Conservation (phyloP, 805 yeast species). For the Blastobotrys chiropterorum region DNA sequence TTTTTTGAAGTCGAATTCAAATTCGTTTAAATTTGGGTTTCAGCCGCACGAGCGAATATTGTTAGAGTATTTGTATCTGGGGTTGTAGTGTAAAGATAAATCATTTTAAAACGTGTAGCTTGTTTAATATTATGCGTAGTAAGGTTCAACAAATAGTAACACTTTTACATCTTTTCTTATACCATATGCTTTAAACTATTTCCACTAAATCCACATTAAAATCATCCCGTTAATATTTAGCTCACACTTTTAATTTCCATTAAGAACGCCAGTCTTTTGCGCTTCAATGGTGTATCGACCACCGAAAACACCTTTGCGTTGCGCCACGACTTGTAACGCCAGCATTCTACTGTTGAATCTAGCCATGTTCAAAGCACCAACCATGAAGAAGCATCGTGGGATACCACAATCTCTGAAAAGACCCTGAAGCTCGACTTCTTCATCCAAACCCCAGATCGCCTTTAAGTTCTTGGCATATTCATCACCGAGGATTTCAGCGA, state of each 20-base stretch:
- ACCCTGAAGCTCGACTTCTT: slow-evolving; percentile 39
- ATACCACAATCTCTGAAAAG: slow-evolving; percentile 38
- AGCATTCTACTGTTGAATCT: slow-evolving; percentile 37
- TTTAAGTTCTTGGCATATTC: slow-evolving; percentile 33
- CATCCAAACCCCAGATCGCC: slow-evolving; percentile 38
- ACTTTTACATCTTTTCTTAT: too few relatives aligned
- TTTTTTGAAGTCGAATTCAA: too few relatives aligned
- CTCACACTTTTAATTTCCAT: background rate
- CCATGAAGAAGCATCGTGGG: slow-evolving; percentile 38
- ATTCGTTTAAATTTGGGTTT: too few relatives aligned
- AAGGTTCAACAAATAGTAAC: too few relatives aligned
- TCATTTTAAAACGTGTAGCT: too few relatives aligned
- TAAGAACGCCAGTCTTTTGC: slow-evolving; percentile 9
- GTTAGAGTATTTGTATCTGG: too few relatives aligned
- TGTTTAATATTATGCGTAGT: too few relatives aligned
- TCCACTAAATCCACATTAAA: background rate
- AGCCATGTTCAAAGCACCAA: slow-evolving; percentile 36
- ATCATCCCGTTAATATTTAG: too few relatives aligned
- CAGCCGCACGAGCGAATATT: too few relatives aligned
- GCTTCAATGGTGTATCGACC: slow-evolving; percentile 17
- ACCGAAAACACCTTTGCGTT: slow-evolving; percentile 11
- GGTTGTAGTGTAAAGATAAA: too few relatives aligned
- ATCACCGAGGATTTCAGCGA: slow-evolving; percentile 34
- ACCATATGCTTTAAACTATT: background rate
- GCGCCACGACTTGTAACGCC: slow-evolving; percentile 38